Evolutionary conservation across 768 basidiomycete genomes (phyloP), one percentile per base, ranked within the genome.

Genomic region (Dendrothele bispora): DNA sequence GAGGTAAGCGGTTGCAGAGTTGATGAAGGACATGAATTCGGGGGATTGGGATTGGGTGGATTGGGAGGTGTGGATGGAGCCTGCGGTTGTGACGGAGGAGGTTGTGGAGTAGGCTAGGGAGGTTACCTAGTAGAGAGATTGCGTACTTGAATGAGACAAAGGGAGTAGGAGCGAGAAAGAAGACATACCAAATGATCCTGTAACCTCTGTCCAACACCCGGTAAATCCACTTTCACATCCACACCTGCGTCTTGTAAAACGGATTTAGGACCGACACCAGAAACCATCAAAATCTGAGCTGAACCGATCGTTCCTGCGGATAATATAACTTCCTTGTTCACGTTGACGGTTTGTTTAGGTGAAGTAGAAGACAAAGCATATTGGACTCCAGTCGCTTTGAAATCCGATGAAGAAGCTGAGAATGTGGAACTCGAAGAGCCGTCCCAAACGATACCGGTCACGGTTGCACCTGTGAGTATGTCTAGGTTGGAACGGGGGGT

Each of bases 231-330:
- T n/a, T n/a, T n/a, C n/a, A n/a, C n/a, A n/a, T n/a, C n/a, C n/a
- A n/a, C n/a, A n/a, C n/a, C n/a, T n/a, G n/a, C n/a, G n/a, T n/a
- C n/a, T n/a, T n/a, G n/a, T n/a, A n/a, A n/a, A n/a, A n/a, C n/a
- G n/a, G n/a, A n/a, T n/a, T n/a, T n/a, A n/a, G n/a, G n/a, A n/a
- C n/a, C n/a, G 41, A 86, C 71, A 46, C 84, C 84, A 44, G 79
- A 81, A 7, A 73, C 66, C 65, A 79, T 65, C 12, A 86, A 64
- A 18, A 84, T 66, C 7, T 80, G 75, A 2, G 83, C 77, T 61
- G 72, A 72, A n/a, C 73, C 72, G 43, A 78, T 62, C 1, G 74
- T 63, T 40, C 78, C 78, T 5, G 67, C 71, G 8, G 71, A 58
- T 24, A 72, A 55, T 43, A 79, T 69, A 44, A 78, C 78, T 57